Base-by-base conservation (phyloP, 2,329 filamentous ascomycete species). In the Elsinoe perseae region DNA sequence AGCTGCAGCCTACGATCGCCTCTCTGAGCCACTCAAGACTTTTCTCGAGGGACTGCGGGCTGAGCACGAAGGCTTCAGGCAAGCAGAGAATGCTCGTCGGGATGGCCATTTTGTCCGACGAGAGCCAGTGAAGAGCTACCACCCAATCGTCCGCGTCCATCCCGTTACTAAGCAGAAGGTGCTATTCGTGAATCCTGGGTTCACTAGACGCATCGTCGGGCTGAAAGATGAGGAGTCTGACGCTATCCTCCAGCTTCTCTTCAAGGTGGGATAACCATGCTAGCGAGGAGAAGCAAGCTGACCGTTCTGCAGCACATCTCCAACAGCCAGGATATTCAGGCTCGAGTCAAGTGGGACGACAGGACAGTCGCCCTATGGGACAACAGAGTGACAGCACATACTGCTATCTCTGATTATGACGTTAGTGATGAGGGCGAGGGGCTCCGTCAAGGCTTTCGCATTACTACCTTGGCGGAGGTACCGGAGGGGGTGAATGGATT, bases 121-220 rank as follows among this genome's bases (percentile, higher is more conserved):
- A 9, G 75, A 77, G 3, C 76, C 79, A 2, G 70, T 82, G 28
- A 73, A 73, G 6, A 80, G 78, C 0, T 72, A 76, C 50, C 65
- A 84, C 62, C 81, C 81, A 1, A 69, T 84, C 1, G 69, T 84
- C 42, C 75, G 81, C 18, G 81, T 79, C 0, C 76, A 84, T 62
- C 80, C 81, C 0, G 80, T 83, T 5, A 84, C 81, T 0, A 80
- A 80, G 8, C 83, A 80, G 80, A 83, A 83, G 66, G 74, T 72
- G 6, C 69, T 84, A 1, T 83, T 81, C 67, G 80, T 80, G 66
- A 81, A 80, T 63, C 78, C 78, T 0, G 78, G 78, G 0, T 82
- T 82, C 61, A 77, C 81, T 4, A 80, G 74, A 7, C 75, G 76
- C 59, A 81, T 82, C 50, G 73, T 80, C n/a, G 80, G 80, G 1